A percentile compares a stretch with the other conserved stretches of the same genome.
Evolutionary conservation across 2,329 filamentous ascomycete species (phyloP).

Genomic region (Stagonosporopsis tanaceti): DNA sequence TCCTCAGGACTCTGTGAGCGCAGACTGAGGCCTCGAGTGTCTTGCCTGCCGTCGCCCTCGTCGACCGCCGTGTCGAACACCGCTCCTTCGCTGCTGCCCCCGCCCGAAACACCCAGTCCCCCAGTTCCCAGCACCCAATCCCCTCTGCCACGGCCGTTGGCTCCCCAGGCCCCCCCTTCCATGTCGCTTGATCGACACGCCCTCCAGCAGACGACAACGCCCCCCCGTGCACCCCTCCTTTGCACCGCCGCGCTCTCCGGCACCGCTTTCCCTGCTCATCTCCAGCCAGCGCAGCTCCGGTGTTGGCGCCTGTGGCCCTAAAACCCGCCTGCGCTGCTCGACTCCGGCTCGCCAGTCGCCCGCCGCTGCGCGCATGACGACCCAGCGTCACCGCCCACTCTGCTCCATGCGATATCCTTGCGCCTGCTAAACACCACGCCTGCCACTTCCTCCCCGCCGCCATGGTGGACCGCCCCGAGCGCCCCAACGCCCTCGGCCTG

Average conservation of each 20-base stretch:
- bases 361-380: constrained; percentile 44
- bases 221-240: constrained; percentile 13
- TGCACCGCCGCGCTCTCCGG: constrained; percentile 19
- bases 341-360: constrained; percentile 35
- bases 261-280: constrained; percentile 13
- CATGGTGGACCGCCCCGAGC: constrained; percentile 41
- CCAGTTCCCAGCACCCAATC: constrained; percentile 1
- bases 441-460: constrained; percentile 10
- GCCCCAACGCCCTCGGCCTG: constrained; percentile 45
- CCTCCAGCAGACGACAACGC: constrained; percentile 17
- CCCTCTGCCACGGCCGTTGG: neutral
- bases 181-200: constrained; percentile 16
- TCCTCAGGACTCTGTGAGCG: constrained; percentile 11
- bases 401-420: constrained; percentile 35
- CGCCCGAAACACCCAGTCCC: neutral
- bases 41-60: constrained; percentile 4
- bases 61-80: constrained; percentile 27
- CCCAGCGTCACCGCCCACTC: constrained; percentile 32
- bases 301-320: no score
- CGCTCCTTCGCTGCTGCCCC: constrained; percentile 44
- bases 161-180: constrained; percentile 11
- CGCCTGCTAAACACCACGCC: constrained; percentile 24
- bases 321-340: constrained; percentile 14
- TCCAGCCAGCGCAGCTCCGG: neutral
- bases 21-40: constrained; percentile 23